phyloP scores from a whole-genome alignment of 2,329 filamentous ascomycete genomes.

The Aspergillus sp. region DNA sequence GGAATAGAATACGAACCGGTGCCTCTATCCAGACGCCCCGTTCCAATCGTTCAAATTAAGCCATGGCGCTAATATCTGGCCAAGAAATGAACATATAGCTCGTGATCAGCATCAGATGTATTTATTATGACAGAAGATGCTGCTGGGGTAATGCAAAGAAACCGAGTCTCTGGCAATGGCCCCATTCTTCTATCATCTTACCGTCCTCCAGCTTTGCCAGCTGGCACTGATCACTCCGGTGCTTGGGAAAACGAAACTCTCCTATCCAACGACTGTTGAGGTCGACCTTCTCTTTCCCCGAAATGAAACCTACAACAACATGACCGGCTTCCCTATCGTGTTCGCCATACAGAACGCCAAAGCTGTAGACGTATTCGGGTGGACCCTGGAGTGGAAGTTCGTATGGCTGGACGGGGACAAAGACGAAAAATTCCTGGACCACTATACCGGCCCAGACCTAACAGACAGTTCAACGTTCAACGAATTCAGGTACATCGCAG shows the following conservation, averaged over 20 bases:
- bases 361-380: background rate
- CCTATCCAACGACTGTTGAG: conserved; percentile 4
- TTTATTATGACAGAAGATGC: too few relatives aligned
- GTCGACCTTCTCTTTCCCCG: conserved; percentile 3
- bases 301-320: conserved; percentile 6
- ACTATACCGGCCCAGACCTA: background rate
- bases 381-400: background rate
- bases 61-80: too few relatives aligned
- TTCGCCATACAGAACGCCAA: conserved; percentile 3
- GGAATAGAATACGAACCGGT: background rate
- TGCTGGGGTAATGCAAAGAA: too few relatives aligned
- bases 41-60: too few relatives aligned
- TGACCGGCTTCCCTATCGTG: conserved; percentile 4
- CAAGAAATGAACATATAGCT: too few relatives aligned
- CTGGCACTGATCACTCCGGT: background rate
- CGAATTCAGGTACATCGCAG: background rate
- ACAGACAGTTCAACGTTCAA: background rate
- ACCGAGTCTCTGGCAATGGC: background rate
- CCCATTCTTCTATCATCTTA: background rate
- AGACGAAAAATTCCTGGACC: background rate
- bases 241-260: background rate
- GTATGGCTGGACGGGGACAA: background rate
- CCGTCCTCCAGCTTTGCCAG: background rate
- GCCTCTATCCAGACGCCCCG: background rate
- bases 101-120: too few relatives aligned